Percentiles rank a stretch among this genome's conserved stretches.
phyloP scores from a whole-genome alignment of 306 rosid genomes.

The Acacia confusa region DNA sequence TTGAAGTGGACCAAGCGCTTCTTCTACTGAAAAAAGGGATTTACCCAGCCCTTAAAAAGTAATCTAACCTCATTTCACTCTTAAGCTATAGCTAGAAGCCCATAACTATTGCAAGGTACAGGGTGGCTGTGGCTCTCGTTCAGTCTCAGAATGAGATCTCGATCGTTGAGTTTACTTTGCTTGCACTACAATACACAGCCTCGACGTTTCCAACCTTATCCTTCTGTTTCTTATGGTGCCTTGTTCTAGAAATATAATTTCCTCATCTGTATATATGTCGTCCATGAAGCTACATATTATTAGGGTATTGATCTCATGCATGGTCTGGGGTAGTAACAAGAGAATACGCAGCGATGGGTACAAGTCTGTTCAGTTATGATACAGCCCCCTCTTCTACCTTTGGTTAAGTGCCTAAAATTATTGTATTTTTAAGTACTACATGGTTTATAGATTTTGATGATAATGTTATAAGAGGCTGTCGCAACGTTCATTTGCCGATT shows the following conservation, averaged over 20 bases:
- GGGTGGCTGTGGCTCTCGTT: background rate
- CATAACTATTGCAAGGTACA: background rate
- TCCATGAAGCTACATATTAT: background rate
- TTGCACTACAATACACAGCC: slow-evolving; percentile 55
- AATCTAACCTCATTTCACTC: background rate
- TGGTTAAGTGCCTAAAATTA: background rate
- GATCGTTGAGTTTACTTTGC: slow-evolving; percentile 61
- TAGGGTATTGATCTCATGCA: slow-evolving; percentile 24
- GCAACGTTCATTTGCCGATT: slow-evolving; percentile 25
- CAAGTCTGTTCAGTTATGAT: slow-evolving; percentile 25
- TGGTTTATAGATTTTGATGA: background rate
- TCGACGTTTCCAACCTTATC: slow-evolving; percentile 6
- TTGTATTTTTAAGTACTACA: background rate
- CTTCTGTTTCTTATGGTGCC: background rate
- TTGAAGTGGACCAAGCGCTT: background rate
- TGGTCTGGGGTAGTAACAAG: slow-evolving; percentile 30
- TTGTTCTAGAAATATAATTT: background rate
- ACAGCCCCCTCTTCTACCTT: background rate
- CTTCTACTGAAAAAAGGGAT: slow-evolving; percentile 3
- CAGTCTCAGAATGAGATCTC: slow-evolving; percentile 1
- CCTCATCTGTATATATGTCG: background rate
- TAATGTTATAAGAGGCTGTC: background rate
- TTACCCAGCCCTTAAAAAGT: slow-evolving; percentile 7
- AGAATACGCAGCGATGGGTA: slow-evolving; percentile 59
- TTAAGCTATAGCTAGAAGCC: background rate